Evolutionary conservation across 441 rosid species (phyloP).

Genomic region (Macaranga tanarius): DNA sequence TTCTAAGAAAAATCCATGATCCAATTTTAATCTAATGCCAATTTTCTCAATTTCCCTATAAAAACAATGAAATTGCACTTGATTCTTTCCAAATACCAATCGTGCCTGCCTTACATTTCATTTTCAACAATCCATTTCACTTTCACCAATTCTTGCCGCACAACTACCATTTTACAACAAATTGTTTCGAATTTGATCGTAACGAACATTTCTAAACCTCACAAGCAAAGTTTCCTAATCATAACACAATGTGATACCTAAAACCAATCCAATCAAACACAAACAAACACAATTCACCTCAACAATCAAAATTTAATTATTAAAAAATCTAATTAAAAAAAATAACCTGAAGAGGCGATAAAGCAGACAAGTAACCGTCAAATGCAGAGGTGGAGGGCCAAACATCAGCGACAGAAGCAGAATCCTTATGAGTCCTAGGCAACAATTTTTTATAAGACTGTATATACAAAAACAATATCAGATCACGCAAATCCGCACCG

Average conservation of each 20-base stretch:
- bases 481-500: slow-evolving; percentile 84
- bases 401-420: slow-evolving; percentile 92
- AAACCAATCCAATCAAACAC: not conserved
- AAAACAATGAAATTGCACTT: not conserved
- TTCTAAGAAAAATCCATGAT: not conserved
- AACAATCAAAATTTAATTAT: not conserved
- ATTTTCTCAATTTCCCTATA: too few species aligned
- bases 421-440: slow-evolving; percentile 89
- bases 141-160: not conserved
- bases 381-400: slow-evolving; percentile 99
- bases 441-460: slow-evolving; percentile 89
- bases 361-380: slow-evolving; percentile 86
- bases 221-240: not conserved
- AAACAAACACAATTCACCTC: not conserved
- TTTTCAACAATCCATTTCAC: not conserved
- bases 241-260: not conserved
- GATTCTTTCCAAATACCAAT: not conserved
- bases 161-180: too few species aligned
- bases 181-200: too few species aligned
- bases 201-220: not conserved
- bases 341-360: slow-evolving; percentile 92
- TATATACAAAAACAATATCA: slow-evolving; percentile 78
- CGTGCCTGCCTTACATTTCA: too few species aligned
- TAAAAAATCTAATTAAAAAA: slow-evolving; percentile 2
- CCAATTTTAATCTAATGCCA: not conserved